phyloP scores from a whole-genome alignment of 306 rosid species.

The Rosa multiflora region DNA sequence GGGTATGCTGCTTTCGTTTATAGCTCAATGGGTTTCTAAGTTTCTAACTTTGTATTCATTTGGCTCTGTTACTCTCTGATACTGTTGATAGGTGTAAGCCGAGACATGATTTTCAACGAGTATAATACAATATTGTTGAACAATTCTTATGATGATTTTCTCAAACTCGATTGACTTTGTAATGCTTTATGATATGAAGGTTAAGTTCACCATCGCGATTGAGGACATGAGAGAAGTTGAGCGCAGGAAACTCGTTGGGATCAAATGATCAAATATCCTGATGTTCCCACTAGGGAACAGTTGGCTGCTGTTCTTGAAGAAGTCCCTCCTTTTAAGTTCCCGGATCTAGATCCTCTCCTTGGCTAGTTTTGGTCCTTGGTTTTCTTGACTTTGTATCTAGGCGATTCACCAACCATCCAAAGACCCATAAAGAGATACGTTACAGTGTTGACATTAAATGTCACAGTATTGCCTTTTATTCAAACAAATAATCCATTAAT shows the following conservation, averaged over 20 bases:
- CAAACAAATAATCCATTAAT: too few relatives aligned
- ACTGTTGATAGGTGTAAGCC: too few relatives aligned
- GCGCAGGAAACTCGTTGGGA: conserved; percentile 72
- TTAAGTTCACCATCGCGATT: conserved; percentile 77
- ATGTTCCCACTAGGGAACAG: conserved; percentile 29
- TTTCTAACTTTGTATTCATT: neutral
- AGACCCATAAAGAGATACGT: too few relatives aligned
- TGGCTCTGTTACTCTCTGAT: neutral
- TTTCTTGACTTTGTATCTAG: too few relatives aligned
- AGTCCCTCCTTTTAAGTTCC: conserved; percentile 19
- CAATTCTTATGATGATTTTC: neutral
- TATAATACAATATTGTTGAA: conserved; percentile 3
- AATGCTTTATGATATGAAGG: conserved; percentile 36
- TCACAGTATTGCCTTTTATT: too few relatives aligned
- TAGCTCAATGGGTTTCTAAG: neutral
- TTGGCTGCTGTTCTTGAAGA: conserved; percentile 73
- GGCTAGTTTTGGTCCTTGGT: too few relatives aligned
- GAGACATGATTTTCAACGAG: conserved; percentile 82
- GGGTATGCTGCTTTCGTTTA: conserved; percentile 28
- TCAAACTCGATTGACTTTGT: neutral
- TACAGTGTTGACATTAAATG: too few relatives aligned
- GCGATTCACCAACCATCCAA: too few relatives aligned
- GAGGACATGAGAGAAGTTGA: conserved; percentile 92
- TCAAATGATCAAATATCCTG: conserved; percentile 32
- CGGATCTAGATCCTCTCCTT: too few relatives aligned